Evolutionary conservation across 345 rosid genomes (phyloP), one percentile per base, ranked within the genome.

Genomic region (Geranium brycei): DNA sequence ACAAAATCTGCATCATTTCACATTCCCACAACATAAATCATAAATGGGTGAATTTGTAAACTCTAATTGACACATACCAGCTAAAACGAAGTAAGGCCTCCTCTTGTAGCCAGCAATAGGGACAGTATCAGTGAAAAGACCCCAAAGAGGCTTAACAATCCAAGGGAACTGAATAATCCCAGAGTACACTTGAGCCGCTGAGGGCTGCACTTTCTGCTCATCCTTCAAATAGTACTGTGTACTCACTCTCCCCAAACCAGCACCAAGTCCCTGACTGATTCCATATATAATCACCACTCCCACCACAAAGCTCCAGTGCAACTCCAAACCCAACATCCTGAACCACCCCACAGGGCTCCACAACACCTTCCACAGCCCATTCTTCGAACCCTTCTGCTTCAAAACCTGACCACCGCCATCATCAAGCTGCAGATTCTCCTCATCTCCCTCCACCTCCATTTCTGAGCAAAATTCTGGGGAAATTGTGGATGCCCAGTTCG

Each of bases 121-220:
- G 17, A 87, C 70, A 59, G 77, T 71, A 70, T 87, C 91, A 17
- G 95, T 83, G 51, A 87, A 70, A 4, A 87, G 74, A 18, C 89
- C 91, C 95, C 95, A 85, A 3, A 87, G 11, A 31, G 95, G 91
- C 76, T 87, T 85, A 13, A 87, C 72, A 68, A 85, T 72, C 89
- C 89, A 85, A 61, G 91, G 91, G 59, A 83, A 62, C 61, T 77
- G 77, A 70, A 77, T 76, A 62, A 87, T 67, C 28, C 86, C 95
- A 35, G 68, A 66, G 58, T 77, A 79, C 40, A 70, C 35, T 89
- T 79, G 83, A 17, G 86, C 77, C 76, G 83, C 69, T 19, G 91
- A 88, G 7, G 95, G 95, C 68, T 85, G 87, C 8, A 85, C 67
- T 77, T 72, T 78, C 66, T 72, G 95, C 57, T 69, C 95, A 66